Evolutionary conservation across 1,284 basidiomycete genomes (phyloP).

Genomic region (Vanrija sp.): DNA sequence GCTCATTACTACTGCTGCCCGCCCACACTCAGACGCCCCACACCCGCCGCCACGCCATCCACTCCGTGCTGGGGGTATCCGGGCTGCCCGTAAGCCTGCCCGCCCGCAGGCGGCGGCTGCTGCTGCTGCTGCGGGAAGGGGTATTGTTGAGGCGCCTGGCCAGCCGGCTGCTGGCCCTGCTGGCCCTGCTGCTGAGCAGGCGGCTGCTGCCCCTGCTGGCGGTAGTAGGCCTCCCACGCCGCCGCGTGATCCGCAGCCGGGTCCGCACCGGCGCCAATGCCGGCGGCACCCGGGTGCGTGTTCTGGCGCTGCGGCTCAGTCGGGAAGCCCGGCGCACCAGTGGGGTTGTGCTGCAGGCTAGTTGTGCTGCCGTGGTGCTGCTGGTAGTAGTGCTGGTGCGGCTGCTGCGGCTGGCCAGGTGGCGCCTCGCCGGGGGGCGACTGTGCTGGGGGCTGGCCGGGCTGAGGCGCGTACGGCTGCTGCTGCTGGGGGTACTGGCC

Average conservation of each 20-base stretch:
- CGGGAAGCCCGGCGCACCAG: slow-evolving; percentile 24
- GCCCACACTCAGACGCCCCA: slow-evolving; percentile 36
- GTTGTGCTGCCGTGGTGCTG: slow-evolving; percentile 9
- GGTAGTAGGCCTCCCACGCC: slow-evolving; percentile 49
- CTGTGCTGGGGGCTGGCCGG: slow-evolving; percentile 7
- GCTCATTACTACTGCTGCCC: slow-evolving; percentile 11
- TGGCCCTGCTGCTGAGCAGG: slow-evolving; percentile 8
- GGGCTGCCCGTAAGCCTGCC: neutral
- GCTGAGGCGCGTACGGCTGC: slow-evolving; percentile 4
- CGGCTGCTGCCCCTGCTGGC: slow-evolving; percentile 25
- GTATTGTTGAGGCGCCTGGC: slow-evolving; percentile 10
- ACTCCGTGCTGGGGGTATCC: slow-evolving; percentile 10
- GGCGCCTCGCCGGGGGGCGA: slow-evolving; percentile 1
- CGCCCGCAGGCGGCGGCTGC: neutral
- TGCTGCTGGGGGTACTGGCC: slow-evolving; percentile 1
- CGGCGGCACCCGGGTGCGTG: slow-evolving; percentile 36
- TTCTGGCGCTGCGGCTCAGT: slow-evolving; percentile 19
- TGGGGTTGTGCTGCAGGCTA: slow-evolving; percentile 6
- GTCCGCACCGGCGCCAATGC: slow-evolving; percentile 32
- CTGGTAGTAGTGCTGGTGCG: slow-evolving; percentile 14
- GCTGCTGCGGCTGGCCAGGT: slow-evolving; percentile 13
- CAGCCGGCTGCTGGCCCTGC: slow-evolving; percentile 15
- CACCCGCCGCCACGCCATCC: slow-evolving; percentile 25
- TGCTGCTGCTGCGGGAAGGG: slow-evolving; percentile 12
- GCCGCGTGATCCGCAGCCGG: slow-evolving; percentile 35